Evolutionary conservation across 202 grass and related monocot species (phyloP).

Genomic region (Thinopyrum obtusiflorum): DNA sequence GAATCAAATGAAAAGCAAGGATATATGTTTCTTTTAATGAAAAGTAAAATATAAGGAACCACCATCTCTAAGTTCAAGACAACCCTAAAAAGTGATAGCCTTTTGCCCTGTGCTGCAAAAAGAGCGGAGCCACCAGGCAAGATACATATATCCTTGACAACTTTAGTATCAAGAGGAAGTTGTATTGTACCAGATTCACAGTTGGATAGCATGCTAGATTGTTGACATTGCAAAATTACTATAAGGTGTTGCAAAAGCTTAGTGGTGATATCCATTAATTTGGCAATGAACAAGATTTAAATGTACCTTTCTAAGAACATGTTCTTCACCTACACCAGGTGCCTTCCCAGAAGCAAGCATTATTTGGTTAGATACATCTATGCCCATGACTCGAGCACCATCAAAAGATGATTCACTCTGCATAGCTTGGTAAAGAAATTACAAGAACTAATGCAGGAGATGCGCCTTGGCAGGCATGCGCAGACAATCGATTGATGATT

Average conservation of each 20-base stretch:
- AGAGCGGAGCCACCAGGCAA: constrained; percentile 46
- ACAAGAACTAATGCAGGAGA: too few species aligned
- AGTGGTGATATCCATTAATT: not conserved
- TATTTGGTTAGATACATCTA: constrained; percentile 65
- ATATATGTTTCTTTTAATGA: too few species aligned
- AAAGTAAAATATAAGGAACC: not conserved
- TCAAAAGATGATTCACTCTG: constrained; percentile 64
- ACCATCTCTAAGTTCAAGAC: constrained; percentile 13
- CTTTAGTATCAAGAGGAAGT: too few species aligned
- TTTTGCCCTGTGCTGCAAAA: constrained; percentile 70
- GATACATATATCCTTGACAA: constrained; percentile 13
- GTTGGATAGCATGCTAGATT: too few species aligned
- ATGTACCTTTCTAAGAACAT: constrained; percentile 70
- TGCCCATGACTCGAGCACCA: constrained; percentile 75
- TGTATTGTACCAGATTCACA: too few species aligned
- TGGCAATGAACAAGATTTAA: not conserved
- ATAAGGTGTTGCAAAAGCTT: too few species aligned
- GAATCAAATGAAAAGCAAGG: too few species aligned
- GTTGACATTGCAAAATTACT: too few species aligned
- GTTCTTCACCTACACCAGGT: constrained; percentile 42
- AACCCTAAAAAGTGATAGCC: constrained; percentile 64
- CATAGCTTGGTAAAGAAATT: constrained; percentile 31
- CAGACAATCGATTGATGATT: too few species aligned
- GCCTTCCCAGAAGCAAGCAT: constrained; percentile 64
- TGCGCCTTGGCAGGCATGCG: too few species aligned